Percentiles rank a stretch among this genome's conserved stretches.
phyloP scores from a whole-genome alignment of 768 basidiomycete species.

The Suillus ampliporus region DNA sequence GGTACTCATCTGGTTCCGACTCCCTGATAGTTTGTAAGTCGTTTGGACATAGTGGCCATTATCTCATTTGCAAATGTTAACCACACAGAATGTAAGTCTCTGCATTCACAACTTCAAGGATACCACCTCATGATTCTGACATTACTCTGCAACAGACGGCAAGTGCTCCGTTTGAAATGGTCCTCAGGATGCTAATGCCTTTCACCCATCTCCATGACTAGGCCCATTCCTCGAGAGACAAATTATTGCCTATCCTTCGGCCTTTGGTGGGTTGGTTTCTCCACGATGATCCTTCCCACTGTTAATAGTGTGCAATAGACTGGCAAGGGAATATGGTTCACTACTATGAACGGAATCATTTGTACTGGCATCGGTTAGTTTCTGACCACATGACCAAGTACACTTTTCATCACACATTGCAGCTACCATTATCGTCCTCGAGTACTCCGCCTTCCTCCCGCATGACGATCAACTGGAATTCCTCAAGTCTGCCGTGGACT shows the following conservation, averaged over 20 bases:
- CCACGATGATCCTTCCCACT: background rate
- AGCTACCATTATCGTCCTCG: background rate
- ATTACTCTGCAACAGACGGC: background rate
- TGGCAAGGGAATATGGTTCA: background rate
- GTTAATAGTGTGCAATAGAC: background rate
- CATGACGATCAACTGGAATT: rapidly evolving
- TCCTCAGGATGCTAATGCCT: background rate
- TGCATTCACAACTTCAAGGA: background rate
- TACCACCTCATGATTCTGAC: background rate
- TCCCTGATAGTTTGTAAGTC: background rate
- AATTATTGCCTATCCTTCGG: background rate
- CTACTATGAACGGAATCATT: background rate
- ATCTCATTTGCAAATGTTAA: background rate
- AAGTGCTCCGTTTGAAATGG: background rate
- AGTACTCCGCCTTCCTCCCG: background rate
- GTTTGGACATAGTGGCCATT: background rate
- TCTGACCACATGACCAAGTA: background rate
- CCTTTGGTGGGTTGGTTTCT: background rate
- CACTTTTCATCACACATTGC: background rate
- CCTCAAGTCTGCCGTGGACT: background rate
- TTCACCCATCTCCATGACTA: background rate
- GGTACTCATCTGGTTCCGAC: background rate
- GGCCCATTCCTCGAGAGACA: rapidly evolving
- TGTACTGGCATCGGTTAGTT: background rate
- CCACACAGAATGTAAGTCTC: background rate